Evolutionary conservation across 2,329 filamentous ascomycete species (phyloP).

Genomic region (Aureobasidium sp.): DNA sequence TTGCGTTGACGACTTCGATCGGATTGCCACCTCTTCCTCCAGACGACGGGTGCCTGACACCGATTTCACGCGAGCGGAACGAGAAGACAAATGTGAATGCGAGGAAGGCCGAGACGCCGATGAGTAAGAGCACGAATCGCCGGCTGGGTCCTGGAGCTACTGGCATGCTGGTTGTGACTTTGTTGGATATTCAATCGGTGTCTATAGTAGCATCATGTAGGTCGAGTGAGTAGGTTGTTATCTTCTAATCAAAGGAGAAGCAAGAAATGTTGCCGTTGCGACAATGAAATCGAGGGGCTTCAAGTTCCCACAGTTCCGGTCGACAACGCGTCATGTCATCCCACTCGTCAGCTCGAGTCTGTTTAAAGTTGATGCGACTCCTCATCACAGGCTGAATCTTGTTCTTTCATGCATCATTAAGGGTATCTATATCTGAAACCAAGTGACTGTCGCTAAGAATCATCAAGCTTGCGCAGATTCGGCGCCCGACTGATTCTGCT

Average conservation of each 20-base stretch:
- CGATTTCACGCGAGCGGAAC: slow-evolving; percentile 36
- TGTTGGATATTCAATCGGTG: background rate
- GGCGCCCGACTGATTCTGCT: background rate
- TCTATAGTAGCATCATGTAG: background rate
- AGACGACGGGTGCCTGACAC: slow-evolving; percentile 16
- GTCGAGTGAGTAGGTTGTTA: background rate
- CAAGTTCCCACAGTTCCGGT: background rate
- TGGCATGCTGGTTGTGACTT: slow-evolving; percentile 11
- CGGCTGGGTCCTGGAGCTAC: slow-evolving; percentile 18
- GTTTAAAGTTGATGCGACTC: background rate
- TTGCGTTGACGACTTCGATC: slow-evolving; percentile 14
- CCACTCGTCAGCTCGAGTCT: background rate
- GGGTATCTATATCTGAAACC: background rate
- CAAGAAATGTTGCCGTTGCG: slow-evolving; percentile 3
- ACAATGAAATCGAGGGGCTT: slow-evolving; percentile 6
- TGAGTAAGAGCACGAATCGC: slow-evolving; percentile 36
- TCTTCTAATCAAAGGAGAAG: background rate
- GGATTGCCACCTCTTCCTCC: slow-evolving; percentile 6
- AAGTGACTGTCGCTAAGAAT: background rate
- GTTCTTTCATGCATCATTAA: background rate
- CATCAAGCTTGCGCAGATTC: background rate
- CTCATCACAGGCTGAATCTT: background rate
- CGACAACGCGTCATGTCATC: background rate
- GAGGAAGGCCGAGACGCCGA: slow-evolving; percentile 48
- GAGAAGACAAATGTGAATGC: slow-evolving; percentile 52